These are phyloP conservation scores for Thelonectria rubi DNA, from an alignment of 2,329 filamentous ascomycete genomes.

Conservation along the genomic window DNA sequence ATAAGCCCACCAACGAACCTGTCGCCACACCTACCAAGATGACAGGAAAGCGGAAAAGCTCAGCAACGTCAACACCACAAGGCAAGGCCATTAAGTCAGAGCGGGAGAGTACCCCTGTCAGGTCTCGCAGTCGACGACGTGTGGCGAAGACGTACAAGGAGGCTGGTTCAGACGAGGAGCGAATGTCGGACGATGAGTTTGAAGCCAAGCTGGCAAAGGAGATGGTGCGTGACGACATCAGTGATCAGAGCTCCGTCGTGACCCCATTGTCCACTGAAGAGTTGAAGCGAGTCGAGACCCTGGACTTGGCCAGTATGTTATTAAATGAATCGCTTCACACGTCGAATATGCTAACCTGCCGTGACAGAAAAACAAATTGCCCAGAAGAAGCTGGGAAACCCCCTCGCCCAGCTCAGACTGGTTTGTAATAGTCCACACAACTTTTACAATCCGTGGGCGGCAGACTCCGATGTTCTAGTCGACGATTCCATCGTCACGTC, in stretches of 20 bases:
- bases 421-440: slow-evolving; percentile 96
- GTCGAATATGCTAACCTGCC: slow-evolving; percentile 35
- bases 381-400: slow-evolving; percentile 91
- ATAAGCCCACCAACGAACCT: slow-evolving; percentile 33
- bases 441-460: slow-evolving; percentile 91
- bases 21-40: slow-evolving; percentile 33
- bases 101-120: slow-evolving; percentile 76
- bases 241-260: slow-evolving; percentile 40
- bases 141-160: slow-evolving; percentile 61
- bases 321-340: too few relatives aligned
- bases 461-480: slow-evolving; percentile 64
- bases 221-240: slow-evolving; percentile 54
- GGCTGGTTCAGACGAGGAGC: slow-evolving; percentile 66
- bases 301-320: slow-evolving; percentile 77
- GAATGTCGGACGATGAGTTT: slow-evolving; percentile 83
- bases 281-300: slow-evolving; percentile 69
- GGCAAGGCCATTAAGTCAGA: slow-evolving; percentile 80
- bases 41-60: slow-evolving; percentile 46
- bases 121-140: slow-evolving; percentile 60
- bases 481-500: slow-evolving; percentile 87
- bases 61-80: slow-evolving; percentile 47
- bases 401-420: slow-evolving; percentile 88
- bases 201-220: slow-evolving; percentile 79
- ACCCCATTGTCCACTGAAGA: slow-evolving; percentile 63
- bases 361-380: slow-evolving; percentile 79